phyloP scores from a whole-genome alignment of 805 yeast genomes.

The Millerago galiae region DNA sequence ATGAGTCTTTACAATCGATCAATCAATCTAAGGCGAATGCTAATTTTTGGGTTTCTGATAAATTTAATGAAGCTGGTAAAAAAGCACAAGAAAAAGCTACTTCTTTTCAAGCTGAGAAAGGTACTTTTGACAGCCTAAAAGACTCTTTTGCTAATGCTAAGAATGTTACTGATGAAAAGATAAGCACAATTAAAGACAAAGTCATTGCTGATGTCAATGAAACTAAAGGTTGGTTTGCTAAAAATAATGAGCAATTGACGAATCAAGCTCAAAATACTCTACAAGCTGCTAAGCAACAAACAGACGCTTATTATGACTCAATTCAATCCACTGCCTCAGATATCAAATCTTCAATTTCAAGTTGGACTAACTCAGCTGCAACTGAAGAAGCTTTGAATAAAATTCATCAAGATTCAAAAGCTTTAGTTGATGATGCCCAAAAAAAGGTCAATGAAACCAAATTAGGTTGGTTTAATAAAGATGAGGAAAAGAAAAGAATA shows the following conservation, averaged over 20 bases:
- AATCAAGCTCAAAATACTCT: conserved; percentile 29
- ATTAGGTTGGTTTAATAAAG: conserved; percentile 22
- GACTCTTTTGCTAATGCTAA: conserved; percentile 16
- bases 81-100: conserved; percentile 16
- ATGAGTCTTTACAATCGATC: conserved; percentile 8
- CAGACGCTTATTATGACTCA: conserved; percentile 22
- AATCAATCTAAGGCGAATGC: conserved; percentile 13
- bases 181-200: conserved; percentile 10
- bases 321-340: conserved; percentile 8
- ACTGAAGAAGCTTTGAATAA: conserved; percentile 10
- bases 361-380: conserved; percentile 12
- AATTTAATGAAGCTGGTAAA: conserved; percentile 12
- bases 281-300: conserved; percentile 30
- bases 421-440: conserved; percentile 27
- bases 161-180: conserved; percentile 13
- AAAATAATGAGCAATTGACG: conserved; percentile 26
- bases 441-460: conserved; percentile 30
- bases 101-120: conserved; percentile 1
- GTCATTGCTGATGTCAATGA: conserved; percentile 8
- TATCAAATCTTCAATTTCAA: conserved; percentile 10
- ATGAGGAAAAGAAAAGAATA: conserved; percentile 16
- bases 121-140: conserved; percentile 2
- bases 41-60: conserved; percentile 20
- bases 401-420: conserved; percentile 13
- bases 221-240: conserved; percentile 10